phyloP scores from a whole-genome alignment of 139 green algal genomes.

The Coelastrella sp. region DNA sequence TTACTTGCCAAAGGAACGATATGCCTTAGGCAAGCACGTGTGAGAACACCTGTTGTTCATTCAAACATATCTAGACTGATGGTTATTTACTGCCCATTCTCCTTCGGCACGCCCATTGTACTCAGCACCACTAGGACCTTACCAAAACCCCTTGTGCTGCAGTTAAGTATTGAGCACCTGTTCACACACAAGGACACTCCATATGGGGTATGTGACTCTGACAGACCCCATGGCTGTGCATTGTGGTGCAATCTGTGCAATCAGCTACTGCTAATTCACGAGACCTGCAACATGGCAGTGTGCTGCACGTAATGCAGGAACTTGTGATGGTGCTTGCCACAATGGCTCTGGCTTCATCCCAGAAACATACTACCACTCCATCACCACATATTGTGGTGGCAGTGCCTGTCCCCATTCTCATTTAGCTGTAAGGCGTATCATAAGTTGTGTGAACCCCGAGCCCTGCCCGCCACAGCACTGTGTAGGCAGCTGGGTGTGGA shows the following conservation, averaged over 20 bases:
- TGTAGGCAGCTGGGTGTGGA: background rate
- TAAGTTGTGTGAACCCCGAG: background rate
- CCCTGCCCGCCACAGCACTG: background rate
- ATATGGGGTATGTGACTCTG: too few relatives aligned
- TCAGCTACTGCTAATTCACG: background rate
- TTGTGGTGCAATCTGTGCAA: background rate
- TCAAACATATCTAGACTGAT: too few relatives aligned
- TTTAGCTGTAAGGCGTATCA: background rate
- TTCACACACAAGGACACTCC: too few relatives aligned
- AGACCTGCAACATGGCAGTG: too few relatives aligned
- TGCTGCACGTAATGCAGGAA: background rate
- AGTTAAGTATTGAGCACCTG: too few relatives aligned
- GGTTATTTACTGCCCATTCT: too few relatives aligned
- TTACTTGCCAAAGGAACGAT: too few relatives aligned
- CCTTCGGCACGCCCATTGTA: too few relatives aligned
- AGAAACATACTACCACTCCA: background rate
- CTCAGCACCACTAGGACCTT: too few relatives aligned
- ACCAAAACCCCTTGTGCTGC: too few relatives aligned
- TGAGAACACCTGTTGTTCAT: background rate
- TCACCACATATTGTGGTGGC: background rate
- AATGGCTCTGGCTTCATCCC: background rate
- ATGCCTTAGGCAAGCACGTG: background rate
- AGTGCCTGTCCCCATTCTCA: background rate
- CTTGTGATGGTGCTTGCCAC: background rate
- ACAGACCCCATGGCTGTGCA: background rate